Conservation (phyloP, 2,329 filamentous ascomycete species). For the Ceratocystiopsis brevicomis region DNA sequence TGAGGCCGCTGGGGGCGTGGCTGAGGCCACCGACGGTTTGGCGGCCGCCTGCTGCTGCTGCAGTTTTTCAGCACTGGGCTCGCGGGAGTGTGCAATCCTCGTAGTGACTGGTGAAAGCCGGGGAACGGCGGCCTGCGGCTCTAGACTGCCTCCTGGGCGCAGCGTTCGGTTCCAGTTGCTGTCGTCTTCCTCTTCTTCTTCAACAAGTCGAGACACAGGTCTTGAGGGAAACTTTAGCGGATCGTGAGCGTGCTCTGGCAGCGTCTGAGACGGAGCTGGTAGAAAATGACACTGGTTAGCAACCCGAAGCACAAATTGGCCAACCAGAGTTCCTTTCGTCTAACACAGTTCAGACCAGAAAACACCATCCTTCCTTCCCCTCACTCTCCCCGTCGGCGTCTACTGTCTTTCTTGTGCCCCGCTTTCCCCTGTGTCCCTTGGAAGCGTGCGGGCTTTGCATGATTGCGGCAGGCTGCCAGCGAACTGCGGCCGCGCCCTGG, state of each 20-base stretch:
- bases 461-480: slow-evolving; percentile 2
- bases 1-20: slow-evolving; percentile 11
- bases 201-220: slow-evolving; percentile 30
- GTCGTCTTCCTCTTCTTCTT: slow-evolving; percentile 32
- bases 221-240: slow-evolving; percentile 32
- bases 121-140: slow-evolving; percentile 8
- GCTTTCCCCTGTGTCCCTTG: too few relatives aligned
- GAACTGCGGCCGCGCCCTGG: neutral
- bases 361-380: too few relatives aligned
- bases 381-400: too few relatives aligned
- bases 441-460: neutral
- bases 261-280: slow-evolving; percentile 39
- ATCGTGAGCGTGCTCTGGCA: slow-evolving; percentile 35
- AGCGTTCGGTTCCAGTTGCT: slow-evolving; percentile 30
- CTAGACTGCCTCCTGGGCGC: slow-evolving; percentile 25
- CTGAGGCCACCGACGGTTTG: too few relatives aligned
- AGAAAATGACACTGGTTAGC: neutral
- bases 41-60: slow-evolving; percentile 10
- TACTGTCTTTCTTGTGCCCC: too few relatives aligned
- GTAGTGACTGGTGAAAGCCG: slow-evolving; percentile 1
- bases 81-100: slow-evolving; percentile 30
- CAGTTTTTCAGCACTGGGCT: slow-evolving; percentile 38
- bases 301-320: neutral
- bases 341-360: too few relatives aligned
- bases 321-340: too few relatives aligned